Percentiles rank a stretch among this genome's conserved stretches.
These are phyloP conservation scores for Magnolia officinalis DNA, from an alignment of 164 flowering plant genomes.

Conservation along the genomic window DNA sequence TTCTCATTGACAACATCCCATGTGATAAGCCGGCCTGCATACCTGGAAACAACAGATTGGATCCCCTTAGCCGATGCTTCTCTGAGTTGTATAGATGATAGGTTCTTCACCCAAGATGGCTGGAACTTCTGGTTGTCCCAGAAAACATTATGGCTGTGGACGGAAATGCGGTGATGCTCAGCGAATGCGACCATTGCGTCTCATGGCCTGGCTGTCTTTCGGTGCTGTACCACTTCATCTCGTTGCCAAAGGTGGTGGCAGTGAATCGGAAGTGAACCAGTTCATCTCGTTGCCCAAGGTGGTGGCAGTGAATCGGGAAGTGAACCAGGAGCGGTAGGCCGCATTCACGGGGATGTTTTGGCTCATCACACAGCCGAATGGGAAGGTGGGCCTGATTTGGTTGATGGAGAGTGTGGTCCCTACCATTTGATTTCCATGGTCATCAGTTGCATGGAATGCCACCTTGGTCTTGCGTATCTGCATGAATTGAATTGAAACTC, in stretches of 20 bases:
- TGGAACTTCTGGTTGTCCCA: slow-evolving; percentile 48
- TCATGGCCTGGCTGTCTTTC: slow-evolving; percentile 36
- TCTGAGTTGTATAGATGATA: slow-evolving; percentile 14
- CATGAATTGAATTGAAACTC: neutral
- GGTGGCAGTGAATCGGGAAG: slow-evolving; percentile 40
- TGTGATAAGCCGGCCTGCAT: slow-evolving; percentile 49
- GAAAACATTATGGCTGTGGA: slow-evolving; percentile 54
- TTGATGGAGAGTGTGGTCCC: slow-evolving; percentile 34
- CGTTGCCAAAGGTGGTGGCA: slow-evolving; percentile 37
- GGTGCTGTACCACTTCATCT: slow-evolving; percentile 71
- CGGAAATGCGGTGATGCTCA: slow-evolving; percentile 26
- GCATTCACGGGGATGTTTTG: slow-evolving; percentile 43
- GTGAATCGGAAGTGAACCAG: slow-evolving; percentile 64
- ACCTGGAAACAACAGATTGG: slow-evolving; percentile 41
- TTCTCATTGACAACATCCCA: slow-evolving; percentile 92
- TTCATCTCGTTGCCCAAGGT: slow-evolving; percentile 64
- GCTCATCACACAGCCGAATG: slow-evolving; percentile 52
- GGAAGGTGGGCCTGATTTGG: slow-evolving; percentile 32
- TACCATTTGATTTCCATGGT: slow-evolving; percentile 27
- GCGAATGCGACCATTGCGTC: slow-evolving; percentile 54
- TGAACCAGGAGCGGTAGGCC: slow-evolving; percentile 60
- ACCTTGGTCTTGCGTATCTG: slow-evolving; percentile 45
- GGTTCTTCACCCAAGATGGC: slow-evolving; percentile 41
- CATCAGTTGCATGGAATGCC: slow-evolving; percentile 37
- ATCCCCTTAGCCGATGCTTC: slow-evolving; percentile 35